Evolutionary conservation across 192 early-diverging fungal genomes (phyloP), one percentile per base, ranked within the genome.

Genomic region (Chytriomyces sp.): DNA sequence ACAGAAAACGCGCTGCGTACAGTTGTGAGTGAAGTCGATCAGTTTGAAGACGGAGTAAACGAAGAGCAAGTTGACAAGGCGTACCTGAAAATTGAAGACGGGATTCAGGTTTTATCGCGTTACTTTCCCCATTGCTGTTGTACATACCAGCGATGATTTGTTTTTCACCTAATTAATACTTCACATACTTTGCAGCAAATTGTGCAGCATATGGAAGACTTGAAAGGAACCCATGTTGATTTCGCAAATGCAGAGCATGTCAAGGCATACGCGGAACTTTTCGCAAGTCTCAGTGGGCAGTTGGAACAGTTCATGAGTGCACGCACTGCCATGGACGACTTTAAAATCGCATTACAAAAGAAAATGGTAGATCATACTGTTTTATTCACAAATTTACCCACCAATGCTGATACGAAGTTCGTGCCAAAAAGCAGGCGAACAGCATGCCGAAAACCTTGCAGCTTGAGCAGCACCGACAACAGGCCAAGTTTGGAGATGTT

Each of bases 301-400:
- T 50, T 78, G 59, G 45, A 78, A 16, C 69, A 78, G 47, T 66
- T 78, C n/a, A 24, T 78, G 68, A 62, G 63, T 18, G 77, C 77
- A 18, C 68, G 77, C 45, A 9, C n/a, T 11, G 63, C 72, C 24
- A 73, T 73, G n/a, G 10, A 18, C 5, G 60, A 73, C 18, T 73
- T 73, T 44, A 73, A 62, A 45, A 11, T 16, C 3, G 53, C 45
- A 11, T n/a, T 60, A 4, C n/a, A 43, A 45, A 73, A 73, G 72
- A 57, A 60, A 63, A 44, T 63, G 61, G 72, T 73, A 18, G 16
- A 44, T 43, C 46, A 26, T 5, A 0, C 53, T n/a, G 5, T 20
- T 57, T 20, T n/a, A 57, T 57, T 53, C 50, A 57, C 0, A 20
- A 57, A 57, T n/a, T 1, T 13, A 20, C 53, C 53, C 13, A 20